These are phyloP conservation scores for Solanum chacoense DNA, from an alignment of 305 asterid genomes.

Conservation along the genomic window DNA sequence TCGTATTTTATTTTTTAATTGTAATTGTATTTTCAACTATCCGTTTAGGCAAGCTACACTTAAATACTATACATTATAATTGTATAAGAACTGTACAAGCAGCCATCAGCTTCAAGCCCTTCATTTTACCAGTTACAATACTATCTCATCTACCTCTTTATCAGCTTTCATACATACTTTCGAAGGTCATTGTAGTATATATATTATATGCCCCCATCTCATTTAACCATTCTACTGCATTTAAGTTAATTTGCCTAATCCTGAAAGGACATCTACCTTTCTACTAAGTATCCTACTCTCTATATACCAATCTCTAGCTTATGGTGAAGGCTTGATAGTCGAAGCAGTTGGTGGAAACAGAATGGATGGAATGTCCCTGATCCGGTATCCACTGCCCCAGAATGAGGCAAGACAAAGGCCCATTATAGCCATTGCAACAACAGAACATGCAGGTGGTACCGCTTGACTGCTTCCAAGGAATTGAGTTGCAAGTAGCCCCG, in stretches of 20 bases:
- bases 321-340: constrained; percentile 19
- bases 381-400: constrained; percentile 76
- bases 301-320: background rate
- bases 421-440: constrained; percentile 93
- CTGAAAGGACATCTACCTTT: background rate
- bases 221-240: background rate
- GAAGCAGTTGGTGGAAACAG: constrained; percentile 27
- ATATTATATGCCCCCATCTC: background rate
- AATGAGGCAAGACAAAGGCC: constrained; percentile 94
- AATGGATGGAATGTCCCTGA: constrained; percentile 43
- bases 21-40: background rate
- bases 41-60: background rate
- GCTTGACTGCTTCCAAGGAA: constrained; percentile 87
- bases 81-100: background rate
- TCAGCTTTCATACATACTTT: background rate
- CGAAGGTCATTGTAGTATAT: background rate
- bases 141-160: background rate
- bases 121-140: background rate
- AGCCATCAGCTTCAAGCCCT: background rate
- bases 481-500: constrained; percentile 87
- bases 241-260: background rate
- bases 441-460: constrained; percentile 92
- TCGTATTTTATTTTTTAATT: background rate
- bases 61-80: background rate
- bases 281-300: background rate